phyloP scores from a whole-genome alignment of 805 yeast genomes.

The Candida nanaspora region DNA sequence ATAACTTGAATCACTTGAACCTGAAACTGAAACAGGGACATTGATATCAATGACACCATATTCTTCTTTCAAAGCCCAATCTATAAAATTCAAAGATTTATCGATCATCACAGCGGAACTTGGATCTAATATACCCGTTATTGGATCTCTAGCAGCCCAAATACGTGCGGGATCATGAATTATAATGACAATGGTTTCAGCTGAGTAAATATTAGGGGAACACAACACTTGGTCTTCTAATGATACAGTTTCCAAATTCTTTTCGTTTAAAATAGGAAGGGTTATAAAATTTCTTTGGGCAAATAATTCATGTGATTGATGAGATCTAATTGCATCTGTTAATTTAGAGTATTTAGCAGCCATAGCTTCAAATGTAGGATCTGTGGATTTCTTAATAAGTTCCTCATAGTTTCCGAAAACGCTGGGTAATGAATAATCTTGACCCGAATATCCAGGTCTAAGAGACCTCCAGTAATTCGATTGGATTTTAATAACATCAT shows the following conservation, averaged over 20 bases:
- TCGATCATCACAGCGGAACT: slow-evolving; percentile 70
- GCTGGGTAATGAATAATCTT: slow-evolving; percentile 22
- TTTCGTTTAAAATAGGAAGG: slow-evolving; percentile 52
- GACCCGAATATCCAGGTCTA: slow-evolving; percentile 51
- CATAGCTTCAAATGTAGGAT: slow-evolving; percentile 28
- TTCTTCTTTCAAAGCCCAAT: slow-evolving; percentile 52
- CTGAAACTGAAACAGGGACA: slow-evolving; percentile 53
- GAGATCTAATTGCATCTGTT: slow-evolving; percentile 68
- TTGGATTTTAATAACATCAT: slow-evolving; percentile 73
- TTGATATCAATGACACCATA: slow-evolving; percentile 82
- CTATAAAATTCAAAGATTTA: slow-evolving; percentile 60
- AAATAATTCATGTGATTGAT: slow-evolving; percentile 55
- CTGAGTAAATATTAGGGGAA: slow-evolving; percentile 59
- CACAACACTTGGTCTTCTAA: slow-evolving; percentile 62
- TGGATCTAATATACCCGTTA: slow-evolving; percentile 71
- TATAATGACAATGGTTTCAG: slow-evolving; percentile 58
- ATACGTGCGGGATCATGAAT: slow-evolving; percentile 90
- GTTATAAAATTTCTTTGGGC: slow-evolving; percentile 51
- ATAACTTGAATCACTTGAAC: slow-evolving; percentile 42
- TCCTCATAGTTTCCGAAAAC: slow-evolving; percentile 25
- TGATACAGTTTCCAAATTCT: slow-evolving; percentile 37
- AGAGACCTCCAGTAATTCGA: slow-evolving; percentile 84
- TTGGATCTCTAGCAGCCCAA: slow-evolving; percentile 81
- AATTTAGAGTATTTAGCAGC: slow-evolving; percentile 41
- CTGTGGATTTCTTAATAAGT: slow-evolving; percentile 30